phyloP scores from a whole-genome alignment of 2,329 filamentous ascomycete genomes.

The Fusarium graminum region DNA sequence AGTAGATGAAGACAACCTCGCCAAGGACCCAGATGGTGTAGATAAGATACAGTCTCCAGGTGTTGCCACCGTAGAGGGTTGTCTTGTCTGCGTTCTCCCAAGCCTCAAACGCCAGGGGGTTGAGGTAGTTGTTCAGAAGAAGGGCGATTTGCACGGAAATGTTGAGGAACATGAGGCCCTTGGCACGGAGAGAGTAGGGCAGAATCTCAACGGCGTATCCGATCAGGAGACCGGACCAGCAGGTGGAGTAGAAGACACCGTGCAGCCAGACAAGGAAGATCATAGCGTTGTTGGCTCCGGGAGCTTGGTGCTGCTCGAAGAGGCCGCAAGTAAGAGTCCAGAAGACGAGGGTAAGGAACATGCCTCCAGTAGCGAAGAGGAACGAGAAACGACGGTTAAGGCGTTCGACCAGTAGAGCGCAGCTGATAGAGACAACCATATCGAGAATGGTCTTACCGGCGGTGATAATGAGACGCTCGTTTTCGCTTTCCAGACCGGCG shows the following conservation, averaged over 20 bases:
- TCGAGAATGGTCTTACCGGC: constrained; percentile 71
- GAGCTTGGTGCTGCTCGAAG: constrained; percentile 59
- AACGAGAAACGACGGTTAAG: constrained; percentile 67
- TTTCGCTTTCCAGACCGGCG: constrained; percentile 69
- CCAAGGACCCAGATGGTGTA: constrained; percentile 73
- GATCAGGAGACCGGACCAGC: constrained; percentile 69
- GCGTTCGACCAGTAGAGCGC: constrained; percentile 63
- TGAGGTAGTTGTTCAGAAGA: constrained; percentile 68
- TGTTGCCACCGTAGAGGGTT: constrained; percentile 66
- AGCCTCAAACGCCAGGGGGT: constrained; percentile 1
- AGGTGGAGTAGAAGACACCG: constrained; percentile 70
- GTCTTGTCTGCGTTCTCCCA: not conserved
- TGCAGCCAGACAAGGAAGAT: constrained; percentile 72
- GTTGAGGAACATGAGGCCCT: constrained; percentile 74
- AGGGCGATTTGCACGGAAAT: constrained; percentile 72
- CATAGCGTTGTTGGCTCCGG: constrained; percentile 64
- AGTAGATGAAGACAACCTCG: constrained; percentile 73
- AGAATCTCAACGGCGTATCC: constrained; percentile 71
- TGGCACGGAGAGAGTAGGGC: constrained; percentile 69
- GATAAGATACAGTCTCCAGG: constrained; percentile 76
- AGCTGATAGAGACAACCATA: constrained; percentile 68
- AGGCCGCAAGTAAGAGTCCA: constrained; percentile 68
- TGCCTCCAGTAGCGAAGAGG: constrained; percentile 62
- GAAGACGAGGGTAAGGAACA: constrained; percentile 61
- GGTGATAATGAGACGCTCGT: constrained; percentile 66